Base-by-base conservation (phyloP, 2,329 filamentous ascomycete species). In the Penicillium hordei region DNA sequence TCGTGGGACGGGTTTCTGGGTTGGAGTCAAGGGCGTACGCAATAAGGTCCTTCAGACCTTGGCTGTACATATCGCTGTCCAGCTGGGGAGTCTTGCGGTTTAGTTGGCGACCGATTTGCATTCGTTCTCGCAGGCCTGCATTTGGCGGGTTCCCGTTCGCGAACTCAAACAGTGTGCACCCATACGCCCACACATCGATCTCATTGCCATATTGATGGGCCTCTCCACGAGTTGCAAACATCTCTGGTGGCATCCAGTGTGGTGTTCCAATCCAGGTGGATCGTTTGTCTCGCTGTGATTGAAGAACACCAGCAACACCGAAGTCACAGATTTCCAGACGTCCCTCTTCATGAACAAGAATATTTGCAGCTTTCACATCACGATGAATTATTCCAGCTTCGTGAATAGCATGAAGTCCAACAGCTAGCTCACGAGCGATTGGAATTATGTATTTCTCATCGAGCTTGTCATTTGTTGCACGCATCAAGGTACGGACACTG, bases 241-340 rank as follows among this genome's bases (percentile, higher is more conserved):
- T 77, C 67, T 88, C 86, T 5, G 83, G 84, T 6, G 86, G 82
- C 85, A 88, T 87, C 83, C 84, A 88, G 66, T 87, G 82, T 3
- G 85, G 83, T 4, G 86, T 88, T 25, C 86, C 86, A 50, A 88
- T 83, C 70, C 87, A 86, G 5, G 86, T 88, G 10, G 82, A 82
- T 55, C 86, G 78, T 71, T 88, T 88, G 55, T 84, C 82, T 55
- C 79, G 76, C 57, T 83, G 79, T 4, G 80, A 82, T 62, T 87
- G 83, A 10, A 88, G 76, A 9, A 86, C 76, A n/a, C 83, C 84
- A 36, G 86, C 83, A 27, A 88, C 84, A 60, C 86, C 86, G 66
- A 88, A 88, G 64, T 88, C 86, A 67, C 86, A 87, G 33, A 88
- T 79, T 63, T 88, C 82, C 3, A 88, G 75, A 34, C 81, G 77